Evolutionary conservation across 2,329 filamentous ascomycete genomes (phyloP), one percentile per base, ranked within the genome.

Genomic region (Talaromyces marneffei): DNA sequence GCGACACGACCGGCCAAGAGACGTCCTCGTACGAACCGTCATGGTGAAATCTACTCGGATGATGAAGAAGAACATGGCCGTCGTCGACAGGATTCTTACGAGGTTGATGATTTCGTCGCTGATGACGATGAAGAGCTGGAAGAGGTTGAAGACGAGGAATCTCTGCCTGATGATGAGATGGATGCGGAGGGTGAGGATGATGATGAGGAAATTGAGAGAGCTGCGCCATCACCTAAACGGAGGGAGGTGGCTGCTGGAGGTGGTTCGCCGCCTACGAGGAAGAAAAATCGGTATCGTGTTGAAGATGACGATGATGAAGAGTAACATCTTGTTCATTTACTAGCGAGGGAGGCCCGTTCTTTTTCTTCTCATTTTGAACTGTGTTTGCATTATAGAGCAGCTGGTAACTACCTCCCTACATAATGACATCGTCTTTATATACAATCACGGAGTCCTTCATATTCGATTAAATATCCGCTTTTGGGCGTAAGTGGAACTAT

Each of bases 51-150:
- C 60, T 79, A 80, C 65, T 78, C 75, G 1, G 78, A 80, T 59
- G 78, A 80, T 29, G 80, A 81, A 65, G 78, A 80, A 55, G 79
- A 80, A 8, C 79, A 76, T 60, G 72, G 74, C 29, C 74, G 77
- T 27, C 73, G 78, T 44, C 87, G 89, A 72, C 86, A 92, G 73
- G 88, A 95, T 75, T 87, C 92, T 68, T 92, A 92, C 69, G 90
- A 93, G 71, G 88, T 89, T 69, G 87, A 90, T 53, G 90, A 92
- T 69, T 93, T 93, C 75, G 86, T 93, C 57, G 79, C 79, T 25
- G 74, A 73, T 16, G 79, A 77, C 52, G 79, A 81, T 55, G 79
- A 81, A 67, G 79, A 81, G 52, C 70, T 73, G 1, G 79, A 81
- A 62, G 68, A 79, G 33, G 77, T 73, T 16, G 78, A 74, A 8